Evolutionary conservation across 1,139 yeast genomes (phyloP).

Genomic region (Yamadazyma songkhlaensis): DNA sequence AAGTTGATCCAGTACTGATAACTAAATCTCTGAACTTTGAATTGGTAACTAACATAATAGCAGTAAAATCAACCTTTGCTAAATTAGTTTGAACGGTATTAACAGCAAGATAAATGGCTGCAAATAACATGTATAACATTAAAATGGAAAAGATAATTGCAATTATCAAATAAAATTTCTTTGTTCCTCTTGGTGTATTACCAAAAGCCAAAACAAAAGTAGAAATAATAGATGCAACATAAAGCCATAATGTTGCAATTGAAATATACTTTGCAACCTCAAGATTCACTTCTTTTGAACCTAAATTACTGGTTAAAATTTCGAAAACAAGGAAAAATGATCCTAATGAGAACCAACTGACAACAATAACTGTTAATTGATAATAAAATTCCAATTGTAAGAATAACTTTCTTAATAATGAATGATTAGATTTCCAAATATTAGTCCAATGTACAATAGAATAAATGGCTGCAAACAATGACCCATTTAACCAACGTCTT

Average conservation of each 20-base stretch:
- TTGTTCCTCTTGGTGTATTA: conserved; percentile 48
- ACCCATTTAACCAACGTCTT: conserved; percentile 84
- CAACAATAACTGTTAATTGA: conserved; percentile 61
- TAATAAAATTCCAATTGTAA: conserved; percentile 70
- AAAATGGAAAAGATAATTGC: conserved; percentile 42
- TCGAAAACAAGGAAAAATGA: conserved; percentile 75
- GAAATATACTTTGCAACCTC: conserved; percentile 41
- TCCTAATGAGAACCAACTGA: conserved; percentile 79
- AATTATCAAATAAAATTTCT: conserved; percentile 40
- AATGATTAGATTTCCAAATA: conserved; percentile 69
- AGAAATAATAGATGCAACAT: conserved; percentile 39
- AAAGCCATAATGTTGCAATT: conserved; percentile 43
- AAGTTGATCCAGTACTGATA: conserved; percentile 83
- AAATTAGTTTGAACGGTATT: conserved; percentile 52
- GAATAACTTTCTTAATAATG: conserved; percentile 56
- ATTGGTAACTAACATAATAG: conserved; percentile 53
- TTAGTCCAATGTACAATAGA: conserved; percentile 69
- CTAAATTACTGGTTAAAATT: conserved; percentile 55
- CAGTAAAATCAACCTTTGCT: conserved; percentile 42
- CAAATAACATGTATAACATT: conserved; percentile 53
- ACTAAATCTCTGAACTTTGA: conserved; percentile 77
- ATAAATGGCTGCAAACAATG: conserved; percentile 79
- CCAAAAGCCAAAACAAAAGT: conserved; percentile 49
- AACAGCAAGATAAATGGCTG: conserved; percentile 81
- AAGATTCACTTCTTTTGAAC: conserved; percentile 46